A percentile compares a stretch with the other conserved stretches of the same genome.
Conservation (phyloP, 192 early-diverging fungal genomes). For the Coemansia sp. region DNA sequence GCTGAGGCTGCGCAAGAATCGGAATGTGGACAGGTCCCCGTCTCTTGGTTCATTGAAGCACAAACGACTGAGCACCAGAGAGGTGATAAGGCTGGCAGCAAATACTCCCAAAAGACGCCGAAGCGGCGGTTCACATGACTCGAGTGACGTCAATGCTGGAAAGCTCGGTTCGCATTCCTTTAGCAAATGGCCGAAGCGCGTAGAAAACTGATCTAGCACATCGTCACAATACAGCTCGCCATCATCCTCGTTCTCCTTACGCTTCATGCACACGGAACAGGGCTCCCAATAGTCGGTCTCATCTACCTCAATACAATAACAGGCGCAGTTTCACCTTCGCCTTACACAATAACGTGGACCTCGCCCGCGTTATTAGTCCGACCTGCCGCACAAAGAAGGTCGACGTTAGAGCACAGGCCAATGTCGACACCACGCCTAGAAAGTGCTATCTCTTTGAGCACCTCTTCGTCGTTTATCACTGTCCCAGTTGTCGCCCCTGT, state of each 20-base stretch:
- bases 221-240: not conserved
- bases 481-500: not conserved
- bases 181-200: not conserved
- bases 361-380: not conserved
- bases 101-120: conserved; percentile 1
- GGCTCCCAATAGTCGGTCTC: not conserved
- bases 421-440: not conserved
- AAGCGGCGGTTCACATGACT: not conserved
- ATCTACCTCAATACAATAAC: not conserved
- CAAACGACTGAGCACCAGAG: conserved; percentile 1
- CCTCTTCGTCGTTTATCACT: not conserved
- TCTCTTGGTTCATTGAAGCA: no score
- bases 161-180: conserved; percentile 3
- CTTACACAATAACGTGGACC: not conserved
- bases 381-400: not conserved
- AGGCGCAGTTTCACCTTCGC: not conserved
- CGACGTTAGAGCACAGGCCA: not conserved
- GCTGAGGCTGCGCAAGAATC: not conserved
- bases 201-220: not conserved
- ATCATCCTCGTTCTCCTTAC: not conserved
- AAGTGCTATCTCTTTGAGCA: not conserved
- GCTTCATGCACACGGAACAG: not conserved
- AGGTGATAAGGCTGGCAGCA: not conserved
- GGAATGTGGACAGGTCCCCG: no score
- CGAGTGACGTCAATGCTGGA: conserved; percentile 12